Evolutionary conservation across 345 rosid species (phyloP).

Genomic region (Gossypium rotundifolium): DNA sequence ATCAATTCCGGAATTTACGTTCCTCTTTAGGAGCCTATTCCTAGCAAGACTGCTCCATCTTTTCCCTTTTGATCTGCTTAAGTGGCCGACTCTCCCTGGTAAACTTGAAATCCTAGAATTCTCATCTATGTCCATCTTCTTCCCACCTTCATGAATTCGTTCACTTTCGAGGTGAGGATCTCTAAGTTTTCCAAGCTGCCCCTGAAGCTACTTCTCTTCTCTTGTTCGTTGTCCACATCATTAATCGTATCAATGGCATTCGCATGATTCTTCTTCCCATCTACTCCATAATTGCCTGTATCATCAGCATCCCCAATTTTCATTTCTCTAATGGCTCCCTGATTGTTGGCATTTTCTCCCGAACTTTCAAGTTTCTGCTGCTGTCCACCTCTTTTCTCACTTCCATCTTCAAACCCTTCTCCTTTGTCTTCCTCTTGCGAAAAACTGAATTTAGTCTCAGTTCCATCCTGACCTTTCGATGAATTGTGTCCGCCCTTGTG

Average conservation of each 20-base stretch:
- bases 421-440: neutral
- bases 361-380: slow-evolving; percentile 6
- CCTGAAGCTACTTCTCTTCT: slow-evolving; percentile 1
- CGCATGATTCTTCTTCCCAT: neutral
- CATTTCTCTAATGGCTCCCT: too few species aligned
- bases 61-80: slow-evolving; percentile 24
- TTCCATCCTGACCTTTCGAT: neutral
- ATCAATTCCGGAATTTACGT: slow-evolving; percentile 6
- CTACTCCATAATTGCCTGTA: neutral
- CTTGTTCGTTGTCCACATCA: slow-evolving; percentile 6
- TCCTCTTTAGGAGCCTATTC: slow-evolving; percentile 26
- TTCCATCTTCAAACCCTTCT: slow-evolving; percentile 9
- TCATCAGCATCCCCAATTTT: neutral
- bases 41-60: slow-evolving; percentile 28
- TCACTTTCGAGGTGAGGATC: slow-evolving; percentile 10
- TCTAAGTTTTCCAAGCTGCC: neutral
- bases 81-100: slow-evolving; percentile 9
- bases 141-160: slow-evolving; percentile 14
- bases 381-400: slow-evolving; percentile 8
- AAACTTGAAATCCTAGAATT: slow-evolving; percentile 2
- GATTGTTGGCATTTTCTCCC: neutral
- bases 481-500: neutral
- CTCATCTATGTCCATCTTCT: slow-evolving; percentile 18
- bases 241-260: slow-evolving; percentile 5
- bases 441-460: neutral